phyloP scores from a whole-genome alignment of 805 yeast species.

The Yarrowia keelungensis region DNA sequence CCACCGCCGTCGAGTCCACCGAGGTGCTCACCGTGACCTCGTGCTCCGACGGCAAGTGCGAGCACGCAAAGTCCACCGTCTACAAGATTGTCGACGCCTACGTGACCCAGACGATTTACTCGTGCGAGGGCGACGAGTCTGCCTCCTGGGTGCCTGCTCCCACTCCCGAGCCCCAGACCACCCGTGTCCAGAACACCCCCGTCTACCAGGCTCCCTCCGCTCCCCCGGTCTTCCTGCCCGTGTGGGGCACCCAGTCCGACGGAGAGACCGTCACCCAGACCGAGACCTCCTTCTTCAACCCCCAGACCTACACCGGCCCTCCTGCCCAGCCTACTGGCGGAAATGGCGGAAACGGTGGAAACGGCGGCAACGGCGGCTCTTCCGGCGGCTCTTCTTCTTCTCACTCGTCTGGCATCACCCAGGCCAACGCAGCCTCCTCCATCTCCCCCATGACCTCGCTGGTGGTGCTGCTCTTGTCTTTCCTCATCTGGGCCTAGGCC shows the following conservation, averaged over 20 bases:
- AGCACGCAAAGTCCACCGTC: conserved; percentile 19
- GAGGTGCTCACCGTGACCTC: conserved; percentile 24
- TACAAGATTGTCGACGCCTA: conserved; percentile 30
- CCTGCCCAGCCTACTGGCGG: conserved; percentile 22
- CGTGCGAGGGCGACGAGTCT: conserved; percentile 20
- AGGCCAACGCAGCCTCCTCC: conserved; percentile 22
- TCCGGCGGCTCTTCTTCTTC: conserved; percentile 4
- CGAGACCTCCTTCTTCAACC: conserved; percentile 30
- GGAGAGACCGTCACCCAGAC: conserved; percentile 31
- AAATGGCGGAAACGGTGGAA: background rate
- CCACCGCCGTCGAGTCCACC: conserved; percentile 28
- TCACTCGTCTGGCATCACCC: conserved; percentile 8
- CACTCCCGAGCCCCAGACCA: conserved; percentile 3
- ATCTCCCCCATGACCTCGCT: conserved; percentile 19
- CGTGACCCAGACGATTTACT: conserved; percentile 29
- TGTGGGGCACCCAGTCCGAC: conserved; percentile 31
- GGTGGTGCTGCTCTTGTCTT: conserved; percentile 29
- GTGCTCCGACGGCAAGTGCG: conserved; percentile 27
- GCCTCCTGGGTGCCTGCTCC: conserved; percentile 20
- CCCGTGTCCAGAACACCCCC: conserved; percentile 20
- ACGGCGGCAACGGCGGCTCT: background rate
- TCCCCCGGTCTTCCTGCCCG: conserved; percentile 36
- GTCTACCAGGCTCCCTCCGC: conserved; percentile 37
- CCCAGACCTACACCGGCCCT: conserved; percentile 32
- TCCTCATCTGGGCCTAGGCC: conserved; percentile 32